These are phyloP conservation scores for Sherardia arvensis DNA, from an alignment of 257 asterid species.

Conservation along the genomic window DNA sequence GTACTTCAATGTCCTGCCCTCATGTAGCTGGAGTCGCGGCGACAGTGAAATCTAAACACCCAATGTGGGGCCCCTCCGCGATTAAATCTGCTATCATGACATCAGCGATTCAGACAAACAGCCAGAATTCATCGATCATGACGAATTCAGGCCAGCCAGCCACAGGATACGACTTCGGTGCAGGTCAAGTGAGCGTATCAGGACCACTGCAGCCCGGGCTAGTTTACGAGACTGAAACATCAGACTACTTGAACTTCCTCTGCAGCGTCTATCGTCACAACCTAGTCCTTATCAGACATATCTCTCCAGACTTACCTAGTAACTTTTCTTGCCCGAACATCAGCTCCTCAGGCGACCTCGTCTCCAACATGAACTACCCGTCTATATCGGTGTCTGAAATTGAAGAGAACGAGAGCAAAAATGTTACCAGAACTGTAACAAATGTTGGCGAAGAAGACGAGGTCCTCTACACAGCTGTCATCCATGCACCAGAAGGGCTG, in stretches of 20 bases:
- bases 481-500: neutral
- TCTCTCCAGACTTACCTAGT: constrained; percentile 34
- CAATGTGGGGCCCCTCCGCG: constrained; percentile 50
- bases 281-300: constrained; percentile 33
- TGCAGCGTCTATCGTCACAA: constrained; percentile 49
- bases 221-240: constrained; percentile 54
- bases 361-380: constrained; percentile 85
- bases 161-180: constrained; percentile 65
- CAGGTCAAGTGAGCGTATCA: constrained; percentile 58
- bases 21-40: constrained; percentile 24
- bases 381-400: constrained; percentile 54
- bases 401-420: constrained; percentile 25
- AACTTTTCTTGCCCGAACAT: constrained; percentile 49
- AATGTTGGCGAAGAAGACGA: constrained; percentile 54
- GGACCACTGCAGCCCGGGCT: constrained; percentile 67
- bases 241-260: constrained; percentile 48
- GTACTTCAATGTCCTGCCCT: constrained; percentile 29
- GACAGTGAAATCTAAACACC: neutral
- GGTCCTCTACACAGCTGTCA: constrained; percentile 9
- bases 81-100: constrained; percentile 74
- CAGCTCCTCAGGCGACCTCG: constrained; percentile 23
- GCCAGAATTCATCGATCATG: constrained; percentile 37
- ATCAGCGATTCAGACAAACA: constrained; percentile 63
- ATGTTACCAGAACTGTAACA: constrained; percentile 49
- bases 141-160: constrained; percentile 44